phyloP scores from a whole-genome alignment of 2,329 filamentous ascomycete genomes.

The Diplodia corticola region DNA sequence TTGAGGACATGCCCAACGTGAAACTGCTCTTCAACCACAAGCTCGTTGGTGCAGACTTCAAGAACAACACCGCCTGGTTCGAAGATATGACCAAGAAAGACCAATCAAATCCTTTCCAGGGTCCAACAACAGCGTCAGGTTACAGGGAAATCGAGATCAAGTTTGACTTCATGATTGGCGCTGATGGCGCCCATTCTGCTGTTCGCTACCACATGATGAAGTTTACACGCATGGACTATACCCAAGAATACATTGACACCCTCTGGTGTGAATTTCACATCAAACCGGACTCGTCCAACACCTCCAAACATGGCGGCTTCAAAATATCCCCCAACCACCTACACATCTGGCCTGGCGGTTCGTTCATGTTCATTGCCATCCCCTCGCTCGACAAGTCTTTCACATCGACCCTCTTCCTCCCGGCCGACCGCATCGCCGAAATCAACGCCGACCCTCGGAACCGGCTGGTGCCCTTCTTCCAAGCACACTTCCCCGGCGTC shows the following conservation, averaged over 20 bases:
- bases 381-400: conserved; percentile 87
- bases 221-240: conserved; percentile 83
- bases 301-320: conserved; percentile 56
- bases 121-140: conserved; percentile 27
- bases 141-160: conserved; percentile 71
- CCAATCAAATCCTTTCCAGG: conserved; percentile 26
- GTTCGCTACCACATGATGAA: conserved; percentile 96
- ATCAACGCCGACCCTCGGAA: conserved; percentile 64
- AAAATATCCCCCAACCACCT: conserved; percentile 87
- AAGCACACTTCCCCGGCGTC: conserved; percentile 83
- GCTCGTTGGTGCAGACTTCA: conserved; percentile 85
- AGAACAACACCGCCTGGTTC: conserved; percentile 79
- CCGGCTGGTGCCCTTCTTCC: conserved; percentile 70
- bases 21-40: conserved; percentile 92
- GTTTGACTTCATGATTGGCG: conserved; percentile 94
- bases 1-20: conserved; percentile 85
- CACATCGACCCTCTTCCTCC: conserved; percentile 90
- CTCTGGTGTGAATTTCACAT: conserved; percentile 97
- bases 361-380: conserved; percentile 98
- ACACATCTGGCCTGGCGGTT: conserved; percentile 93
- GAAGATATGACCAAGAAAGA: conserved; percentile 52
- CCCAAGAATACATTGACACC: conserved; percentile 93
- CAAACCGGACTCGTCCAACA: conserved; percentile 48
- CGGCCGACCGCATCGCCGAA: conserved; percentile 65
- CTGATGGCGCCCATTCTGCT: conserved; percentile 91